Evolutionary conservation across 768 basidiomycete genomes (phyloP).

Genomic region (Sarcodon sp.): DNA sequence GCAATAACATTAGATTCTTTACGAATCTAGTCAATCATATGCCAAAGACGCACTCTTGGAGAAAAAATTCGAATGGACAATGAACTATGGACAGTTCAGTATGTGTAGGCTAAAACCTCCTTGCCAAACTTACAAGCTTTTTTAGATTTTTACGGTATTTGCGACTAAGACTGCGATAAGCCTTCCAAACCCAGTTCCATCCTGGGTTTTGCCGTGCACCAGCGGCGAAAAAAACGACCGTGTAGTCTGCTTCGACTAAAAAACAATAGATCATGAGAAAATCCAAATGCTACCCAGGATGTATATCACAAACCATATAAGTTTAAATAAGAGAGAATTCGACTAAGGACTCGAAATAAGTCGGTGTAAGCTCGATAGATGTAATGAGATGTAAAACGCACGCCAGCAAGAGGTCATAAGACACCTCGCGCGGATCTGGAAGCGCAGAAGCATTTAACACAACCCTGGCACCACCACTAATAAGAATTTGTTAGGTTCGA

Average conservation of each 20-base stretch:
- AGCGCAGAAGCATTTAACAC: slow-evolving; percentile 74
- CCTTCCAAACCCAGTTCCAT: slow-evolving; percentile 91
- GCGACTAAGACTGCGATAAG: slow-evolving; percentile 65
- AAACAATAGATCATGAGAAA: background rate
- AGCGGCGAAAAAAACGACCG: slow-evolving; percentile 78
- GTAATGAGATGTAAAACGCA: slow-evolving; percentile 24
- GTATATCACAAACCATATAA: slow-evolving; percentile 49
- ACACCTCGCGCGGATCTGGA: slow-evolving; percentile 65
- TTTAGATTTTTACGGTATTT: slow-evolving; percentile 88
- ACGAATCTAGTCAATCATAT: background rate
- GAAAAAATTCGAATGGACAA: slow-evolving; percentile 82
- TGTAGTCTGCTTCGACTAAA: slow-evolving; percentile 80
- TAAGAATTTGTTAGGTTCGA: background rate
- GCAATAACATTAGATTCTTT: background rate
- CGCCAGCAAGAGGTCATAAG: slow-evolving; percentile 68
- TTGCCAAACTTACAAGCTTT: slow-evolving; percentile 40
- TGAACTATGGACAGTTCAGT: slow-evolving; percentile 37
- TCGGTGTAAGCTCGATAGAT: slow-evolving; percentile 2
- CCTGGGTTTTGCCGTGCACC: slow-evolving; percentile 61
- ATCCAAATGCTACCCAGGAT: too few relatives aligned
- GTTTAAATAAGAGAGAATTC: slow-evolving; percentile 68
- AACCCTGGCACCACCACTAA: slow-evolving; percentile 39
- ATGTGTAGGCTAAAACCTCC: background rate
- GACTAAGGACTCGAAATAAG: slow-evolving; percentile 26
- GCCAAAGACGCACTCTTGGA: slow-evolving; percentile 55